phyloP scores from a whole-genome alignment of 1,284 basidiomycete species.

The Papiliotrema flavescens region DNA sequence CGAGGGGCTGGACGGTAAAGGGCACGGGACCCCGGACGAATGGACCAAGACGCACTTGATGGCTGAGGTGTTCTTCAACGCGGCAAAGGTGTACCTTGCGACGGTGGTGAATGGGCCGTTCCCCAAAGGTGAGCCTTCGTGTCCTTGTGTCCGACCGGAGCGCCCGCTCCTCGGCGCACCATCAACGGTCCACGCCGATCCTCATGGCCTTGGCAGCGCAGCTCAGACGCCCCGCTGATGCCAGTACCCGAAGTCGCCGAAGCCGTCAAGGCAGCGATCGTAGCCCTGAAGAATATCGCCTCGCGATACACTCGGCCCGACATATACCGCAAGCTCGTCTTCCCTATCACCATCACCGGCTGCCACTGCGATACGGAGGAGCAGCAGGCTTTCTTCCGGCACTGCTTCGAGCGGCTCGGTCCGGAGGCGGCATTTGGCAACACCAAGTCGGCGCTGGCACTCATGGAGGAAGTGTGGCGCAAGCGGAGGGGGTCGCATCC shows the following conservation, averaged over 20 bases:
- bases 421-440: constrained; percentile 58
- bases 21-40: background rate
- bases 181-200: too few relatives aligned
- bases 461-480: constrained; percentile 64
- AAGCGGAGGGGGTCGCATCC: constrained; percentile 21
- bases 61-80: constrained; percentile 21
- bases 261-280: constrained; percentile 49
- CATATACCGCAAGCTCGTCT: constrained; percentile 66
- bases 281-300: constrained; percentile 51
- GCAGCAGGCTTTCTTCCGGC: constrained; percentile 51
- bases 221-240: constrained; percentile 2
- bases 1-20: background rate
- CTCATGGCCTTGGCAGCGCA: too few relatives aligned
- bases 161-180: too few relatives aligned
- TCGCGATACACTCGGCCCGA: constrained; percentile 44
- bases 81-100: constrained; percentile 21
- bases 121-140: constrained; percentile 15
- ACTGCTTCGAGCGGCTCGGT: constrained; percentile 54
- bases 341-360: constrained; percentile 26
- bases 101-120: constrained; percentile 20
- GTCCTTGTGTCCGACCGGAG: background rate
- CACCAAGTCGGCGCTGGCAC: constrained; percentile 55
- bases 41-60: background rate
- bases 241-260: constrained; percentile 21
- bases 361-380: constrained; percentile 15